Evolutionary conservation across 129 eudicot species (phyloP).

Genomic region (Tagetes patula): DNA sequence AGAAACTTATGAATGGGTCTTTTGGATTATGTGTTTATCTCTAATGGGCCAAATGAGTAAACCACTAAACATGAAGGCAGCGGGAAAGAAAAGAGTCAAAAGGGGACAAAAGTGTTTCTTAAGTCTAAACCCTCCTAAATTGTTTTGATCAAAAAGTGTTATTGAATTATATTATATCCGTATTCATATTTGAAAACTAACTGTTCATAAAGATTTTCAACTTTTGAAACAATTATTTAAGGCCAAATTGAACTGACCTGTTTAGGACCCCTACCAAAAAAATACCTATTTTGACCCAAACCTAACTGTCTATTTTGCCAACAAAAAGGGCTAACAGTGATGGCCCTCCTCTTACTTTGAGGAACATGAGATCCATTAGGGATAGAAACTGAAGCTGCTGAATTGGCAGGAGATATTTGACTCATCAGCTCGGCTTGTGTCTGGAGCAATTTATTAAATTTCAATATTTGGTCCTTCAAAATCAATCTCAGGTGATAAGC

Average conservation of each 20-base stretch:
- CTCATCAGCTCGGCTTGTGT: conserved; percentile 71
- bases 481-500: conserved; percentile 75
- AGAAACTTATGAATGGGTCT: not conserved
- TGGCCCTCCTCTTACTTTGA: conserved; percentile 42
- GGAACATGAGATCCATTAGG: conserved; percentile 60
- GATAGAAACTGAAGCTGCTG: conserved; percentile 45
- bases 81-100: not conserved
- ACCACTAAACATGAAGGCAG: not conserved
- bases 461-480: conserved; percentile 73
- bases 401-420: conserved; percentile 45
- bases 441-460: conserved; percentile 54
- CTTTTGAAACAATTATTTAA: not conserved
- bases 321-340: conserved; percentile 11
- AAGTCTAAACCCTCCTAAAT: not conserved
- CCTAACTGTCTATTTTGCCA: not conserved
- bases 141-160: not conserved
- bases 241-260: not conserved
- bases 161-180: not conserved
- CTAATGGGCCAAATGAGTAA: conserved; percentile 11
- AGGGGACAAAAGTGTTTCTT: not conserved
- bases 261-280: not conserved
- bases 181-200: not conserved
- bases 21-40: not conserved
- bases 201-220: not conserved
- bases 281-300: not conserved